A percentile compares a stretch with the other conserved stretches of the same genome.
These are phyloP conservation scores for Petunia secreta DNA, from an alignment of 257 asterid species.

Conservation along the genomic window DNA sequence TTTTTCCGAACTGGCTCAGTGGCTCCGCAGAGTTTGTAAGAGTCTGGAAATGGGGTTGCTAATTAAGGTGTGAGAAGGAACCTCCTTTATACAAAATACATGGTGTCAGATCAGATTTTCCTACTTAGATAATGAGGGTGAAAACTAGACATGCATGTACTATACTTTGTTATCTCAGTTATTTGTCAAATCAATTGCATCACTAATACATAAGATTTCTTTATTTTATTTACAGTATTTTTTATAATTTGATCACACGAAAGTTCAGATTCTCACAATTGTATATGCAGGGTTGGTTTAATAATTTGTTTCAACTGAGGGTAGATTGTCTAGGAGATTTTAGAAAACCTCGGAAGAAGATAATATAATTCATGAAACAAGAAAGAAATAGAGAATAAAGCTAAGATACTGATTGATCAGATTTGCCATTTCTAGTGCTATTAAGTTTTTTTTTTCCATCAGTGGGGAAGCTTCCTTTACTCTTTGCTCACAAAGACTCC, in stretches of 20 bases:
- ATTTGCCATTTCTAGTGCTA: not conserved
- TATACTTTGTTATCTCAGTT: slow-evolving; percentile 1
- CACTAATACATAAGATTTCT: not conserved
- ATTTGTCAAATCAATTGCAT: slow-evolving; percentile 18
- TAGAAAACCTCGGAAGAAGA: not conserved
- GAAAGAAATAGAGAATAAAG: slow-evolving; percentile 10
- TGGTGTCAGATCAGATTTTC: not conserved
- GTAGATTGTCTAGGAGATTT: not conserved
- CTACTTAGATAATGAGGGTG: slow-evolving; percentile 5
- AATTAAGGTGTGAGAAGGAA: not conserved
- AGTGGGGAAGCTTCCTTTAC: not conserved
- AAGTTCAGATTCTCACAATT: not conserved
- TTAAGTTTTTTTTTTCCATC: not conserved
- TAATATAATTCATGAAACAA: not conserved
- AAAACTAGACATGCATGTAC: not conserved
- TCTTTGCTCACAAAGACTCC: not conserved
- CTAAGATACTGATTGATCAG: not conserved
- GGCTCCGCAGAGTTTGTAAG: not conserved
- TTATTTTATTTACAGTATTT: not conserved
- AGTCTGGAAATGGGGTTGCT: not conserved
- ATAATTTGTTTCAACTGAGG: not conserved
- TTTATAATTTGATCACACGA: not conserved
- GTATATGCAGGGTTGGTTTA: not conserved
- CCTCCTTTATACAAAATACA: not conserved
- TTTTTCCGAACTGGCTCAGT: not conserved